These are phyloP conservation scores for Suillus hirtellus DNA, from an alignment of 768 basidiomycete genomes.

Conservation along the genomic window DNA sequence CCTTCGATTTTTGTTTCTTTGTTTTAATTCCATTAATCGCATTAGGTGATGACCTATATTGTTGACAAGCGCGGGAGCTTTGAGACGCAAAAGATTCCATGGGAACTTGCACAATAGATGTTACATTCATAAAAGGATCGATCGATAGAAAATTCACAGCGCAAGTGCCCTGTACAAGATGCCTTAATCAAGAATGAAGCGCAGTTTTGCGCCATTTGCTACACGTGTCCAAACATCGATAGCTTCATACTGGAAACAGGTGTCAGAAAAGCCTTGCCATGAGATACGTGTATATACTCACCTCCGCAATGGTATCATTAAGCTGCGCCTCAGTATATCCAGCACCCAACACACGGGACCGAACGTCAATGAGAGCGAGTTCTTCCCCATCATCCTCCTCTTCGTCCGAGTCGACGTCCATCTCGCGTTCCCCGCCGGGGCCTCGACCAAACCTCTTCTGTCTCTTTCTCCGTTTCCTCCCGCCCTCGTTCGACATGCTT, in stretches of 20 bases:
- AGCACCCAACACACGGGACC: constrained; percentile 78
- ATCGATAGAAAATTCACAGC: neutral
- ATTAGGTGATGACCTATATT: neutral
- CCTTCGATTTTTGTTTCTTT: no score
- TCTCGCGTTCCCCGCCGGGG: constrained; percentile 67
- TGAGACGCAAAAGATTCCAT: neutral
- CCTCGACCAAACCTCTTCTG: constrained; percentile 65
- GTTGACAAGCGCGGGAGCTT: neutral
- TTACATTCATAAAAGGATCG: neutral
- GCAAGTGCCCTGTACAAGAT: neutral
- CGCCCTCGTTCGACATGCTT: constrained; percentile 63
- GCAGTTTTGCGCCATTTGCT: constrained; percentile 81
- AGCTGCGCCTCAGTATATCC: constrained; percentile 93
- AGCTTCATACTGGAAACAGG: constrained; percentile 72
- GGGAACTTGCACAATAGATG: neutral
- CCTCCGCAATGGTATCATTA: constrained; percentile 80
- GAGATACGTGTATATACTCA: constrained; percentile 37
- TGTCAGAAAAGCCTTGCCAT: constrained; percentile 12
- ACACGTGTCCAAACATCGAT: constrained; percentile 79
- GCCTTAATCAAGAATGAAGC: constrained; percentile 49
- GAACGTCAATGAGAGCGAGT: constrained; percentile 83
- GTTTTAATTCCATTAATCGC: neutral
- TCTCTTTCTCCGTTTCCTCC: constrained; percentile 41
- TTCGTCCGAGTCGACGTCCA: constrained; percentile 68
- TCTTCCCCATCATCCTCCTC: constrained; percentile 69